These are phyloP conservation scores for Ceratobasidium sp. DNA, from an alignment of 1,284 basidiomycete genomes.

Conservation along the genomic window DNA sequence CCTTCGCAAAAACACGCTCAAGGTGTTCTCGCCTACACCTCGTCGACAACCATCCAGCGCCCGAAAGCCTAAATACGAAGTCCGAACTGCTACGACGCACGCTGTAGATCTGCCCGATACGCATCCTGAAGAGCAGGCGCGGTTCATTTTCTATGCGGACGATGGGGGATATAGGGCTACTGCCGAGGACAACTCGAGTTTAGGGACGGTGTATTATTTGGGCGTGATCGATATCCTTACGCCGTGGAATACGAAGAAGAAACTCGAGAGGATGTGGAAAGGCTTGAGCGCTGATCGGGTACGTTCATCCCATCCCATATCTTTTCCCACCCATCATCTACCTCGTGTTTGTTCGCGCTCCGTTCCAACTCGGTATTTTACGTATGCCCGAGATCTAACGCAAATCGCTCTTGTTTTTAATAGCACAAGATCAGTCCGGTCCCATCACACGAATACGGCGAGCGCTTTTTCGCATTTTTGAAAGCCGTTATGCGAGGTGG, in stretches of 20 bases:
- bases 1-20: conserved; percentile 88
- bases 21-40: conserved; percentile 84
- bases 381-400: conserved; percentile 6
- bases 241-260: conserved; percentile 85
- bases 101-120: conserved; percentile 70
- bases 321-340: conserved; percentile 14
- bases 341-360: neutral
- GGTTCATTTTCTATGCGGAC: conserved; percentile 96
- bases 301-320: conserved; percentile 57
- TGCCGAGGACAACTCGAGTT: conserved; percentile 80
- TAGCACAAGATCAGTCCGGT: conserved; percentile 96
- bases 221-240: conserved; percentile 96
- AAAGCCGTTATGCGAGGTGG: conserved; percentile 88
- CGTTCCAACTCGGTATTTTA: neutral
- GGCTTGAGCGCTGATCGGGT: conserved; percentile 88
- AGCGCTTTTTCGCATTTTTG: conserved; percentile 90
- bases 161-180: conserved; percentile 95
- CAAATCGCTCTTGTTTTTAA: conserved; percentile 44
- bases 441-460: conserved; percentile 84
- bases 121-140: conserved; percentile 80
- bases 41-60: conserved; percentile 32
- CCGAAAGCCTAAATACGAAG: conserved; percentile 25
- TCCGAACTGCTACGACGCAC: conserved; percentile 26
- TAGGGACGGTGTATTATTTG: conserved; percentile 92
- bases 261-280: conserved; percentile 93